Evolutionary conservation across 164 flowering plant genomes (phyloP).

Genomic region (Umbellularia californica): DNA sequence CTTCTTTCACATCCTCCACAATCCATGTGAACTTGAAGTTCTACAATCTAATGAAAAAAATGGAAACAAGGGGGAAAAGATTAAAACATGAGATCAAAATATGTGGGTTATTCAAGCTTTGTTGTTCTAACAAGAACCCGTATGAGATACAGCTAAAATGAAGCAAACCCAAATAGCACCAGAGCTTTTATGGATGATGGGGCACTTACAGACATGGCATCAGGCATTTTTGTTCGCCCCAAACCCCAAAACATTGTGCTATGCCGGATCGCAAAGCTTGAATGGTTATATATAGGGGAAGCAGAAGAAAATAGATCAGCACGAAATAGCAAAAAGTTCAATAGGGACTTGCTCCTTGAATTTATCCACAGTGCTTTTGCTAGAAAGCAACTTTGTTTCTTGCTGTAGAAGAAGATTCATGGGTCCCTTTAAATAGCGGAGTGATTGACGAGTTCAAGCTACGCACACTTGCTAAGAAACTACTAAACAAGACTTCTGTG

Average conservation of each 20-base stretch:
- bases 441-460: neutral
- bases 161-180: neutral
- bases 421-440: constrained; percentile 2
- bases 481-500: neutral
- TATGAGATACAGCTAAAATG: no score
- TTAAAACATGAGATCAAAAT: neutral
- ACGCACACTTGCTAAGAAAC: neutral
- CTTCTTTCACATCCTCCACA: constrained; percentile 71
- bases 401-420: constrained; percentile 9
- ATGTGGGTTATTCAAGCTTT: neutral
- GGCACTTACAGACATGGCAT: constrained; percentile 52
- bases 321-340: neutral
- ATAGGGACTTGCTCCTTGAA: neutral
- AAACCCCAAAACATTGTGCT: constrained; percentile 32
- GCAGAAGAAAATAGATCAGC: neutral
- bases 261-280: neutral
- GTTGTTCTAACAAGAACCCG: neutral
- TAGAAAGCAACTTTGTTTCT: constrained; percentile 13
- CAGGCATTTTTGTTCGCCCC: constrained; percentile 14
- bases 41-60: constrained; percentile 50
- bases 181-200: neutral
- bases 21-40: constrained; percentile 73
- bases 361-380: neutral
- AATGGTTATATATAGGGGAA: constrained; percentile 1
- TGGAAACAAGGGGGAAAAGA: neutral